phyloP scores from a whole-genome alignment of 2,329 filamentous ascomycete species.

The Penicillium vulpinum region DNA sequence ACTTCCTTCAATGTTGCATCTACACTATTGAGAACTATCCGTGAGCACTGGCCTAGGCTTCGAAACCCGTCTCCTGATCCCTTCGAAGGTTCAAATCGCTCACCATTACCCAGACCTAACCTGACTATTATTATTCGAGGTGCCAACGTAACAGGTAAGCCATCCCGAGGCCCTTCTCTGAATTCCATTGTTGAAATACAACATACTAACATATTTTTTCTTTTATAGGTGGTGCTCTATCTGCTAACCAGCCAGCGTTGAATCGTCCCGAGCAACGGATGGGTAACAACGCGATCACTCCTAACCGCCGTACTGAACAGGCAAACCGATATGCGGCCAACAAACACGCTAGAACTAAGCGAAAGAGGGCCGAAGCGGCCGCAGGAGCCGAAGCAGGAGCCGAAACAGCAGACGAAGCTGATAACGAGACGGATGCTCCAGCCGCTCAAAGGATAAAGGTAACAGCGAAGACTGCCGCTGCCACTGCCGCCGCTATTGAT shows the following conservation, averaged over 20 bases:
- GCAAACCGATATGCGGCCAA: neutral
- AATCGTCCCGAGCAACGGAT: neutral
- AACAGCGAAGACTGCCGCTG: no score
- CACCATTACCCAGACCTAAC: neutral
- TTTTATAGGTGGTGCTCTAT: neutral
- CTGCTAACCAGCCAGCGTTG: neutral
- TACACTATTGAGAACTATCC: neutral
- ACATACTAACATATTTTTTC: neutral
- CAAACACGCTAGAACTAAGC: neutral
- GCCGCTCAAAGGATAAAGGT: neutral
- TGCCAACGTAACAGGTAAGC: neutral
- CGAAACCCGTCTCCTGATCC: neutral
- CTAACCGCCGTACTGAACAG: neutral
- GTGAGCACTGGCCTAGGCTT: neutral
- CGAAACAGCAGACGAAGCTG: neutral
- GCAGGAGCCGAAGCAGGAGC: neutral
- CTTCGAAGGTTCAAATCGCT: neutral
- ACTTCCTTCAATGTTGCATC: neutral
- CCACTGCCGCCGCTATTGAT: neutral
- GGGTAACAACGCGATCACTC: neutral
- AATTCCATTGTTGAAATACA: neutral
- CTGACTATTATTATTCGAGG: neutral
- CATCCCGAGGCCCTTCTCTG: neutral
- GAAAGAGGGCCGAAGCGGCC: neutral
- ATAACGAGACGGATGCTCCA: neutral